Percentiles rank a stretch among this genome's conserved stretches.
Evolutionary conservation across 768 basidiomycete species (phyloP).

Genomic region (Lactarius akahatsu): DNA sequence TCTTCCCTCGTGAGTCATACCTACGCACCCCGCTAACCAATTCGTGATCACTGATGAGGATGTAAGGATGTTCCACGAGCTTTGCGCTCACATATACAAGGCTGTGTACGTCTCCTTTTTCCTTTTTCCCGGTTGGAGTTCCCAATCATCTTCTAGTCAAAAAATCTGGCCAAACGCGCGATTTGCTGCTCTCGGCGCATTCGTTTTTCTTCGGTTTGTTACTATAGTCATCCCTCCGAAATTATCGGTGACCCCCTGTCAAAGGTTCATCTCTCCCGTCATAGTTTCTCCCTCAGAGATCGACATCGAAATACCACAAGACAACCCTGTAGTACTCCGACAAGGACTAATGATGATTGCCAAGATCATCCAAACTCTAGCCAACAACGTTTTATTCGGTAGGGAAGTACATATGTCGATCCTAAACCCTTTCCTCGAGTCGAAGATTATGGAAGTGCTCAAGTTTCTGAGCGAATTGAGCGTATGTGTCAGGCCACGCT

Average conservation of each 20-base stretch:
- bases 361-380: conserved; percentile 90
- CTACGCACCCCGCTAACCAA: conserved; percentile 16
- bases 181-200: conserved; percentile 81
- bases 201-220: conserved; percentile 81
- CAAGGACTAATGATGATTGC: conserved; percentile 84
- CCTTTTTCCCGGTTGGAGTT: conserved; percentile 17
- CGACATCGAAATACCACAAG: conserved; percentile 76
- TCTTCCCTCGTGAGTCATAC: conserved; percentile 65
- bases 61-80: conserved; percentile 78
- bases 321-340: conserved; percentile 55
- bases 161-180: conserved; percentile 77
- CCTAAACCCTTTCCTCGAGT: conserved; percentile 71
- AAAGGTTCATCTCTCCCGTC: conserved; percentile 87
- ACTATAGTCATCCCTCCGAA: not conserved
- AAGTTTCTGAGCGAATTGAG: conserved; percentile 74
- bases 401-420: conserved; percentile 86
- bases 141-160: conserved; percentile 42
- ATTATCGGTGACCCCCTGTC: conserved; percentile 1
- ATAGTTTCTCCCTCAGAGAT: conserved; percentile 83
- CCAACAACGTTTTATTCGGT: conserved; percentile 92
- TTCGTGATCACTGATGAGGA: conserved; percentile 26
- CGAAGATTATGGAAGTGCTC: conserved; percentile 70
- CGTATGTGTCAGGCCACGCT: conserved; percentile 41
- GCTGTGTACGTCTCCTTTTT: conserved; percentile 57
- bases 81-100: conserved; percentile 77